Base-by-base conservation (phyloP, 2,329 filamentous ascomycete species). In the Fusarium fracticaudum region DNA sequence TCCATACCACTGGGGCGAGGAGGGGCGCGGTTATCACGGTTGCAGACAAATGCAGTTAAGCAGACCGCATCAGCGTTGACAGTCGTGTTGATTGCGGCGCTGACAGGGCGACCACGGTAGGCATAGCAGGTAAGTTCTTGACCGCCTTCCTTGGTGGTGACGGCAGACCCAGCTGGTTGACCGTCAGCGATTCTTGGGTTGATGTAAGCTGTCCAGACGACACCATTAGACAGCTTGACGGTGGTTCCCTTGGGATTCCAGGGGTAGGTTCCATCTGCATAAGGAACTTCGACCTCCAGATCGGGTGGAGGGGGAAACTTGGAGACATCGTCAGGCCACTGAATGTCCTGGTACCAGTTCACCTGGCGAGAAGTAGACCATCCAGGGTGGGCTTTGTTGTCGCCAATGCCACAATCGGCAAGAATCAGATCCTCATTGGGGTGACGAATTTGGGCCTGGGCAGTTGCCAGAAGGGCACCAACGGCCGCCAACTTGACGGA, bases 321-420 rank as follows among this genome's bases (percentile, higher is more conserved):
- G 37, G 80, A 80, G 43, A 78, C 80, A 37, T 79, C 78, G 8
- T 76, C 73, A 20, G 83, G 80, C 83, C 83, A 85, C 40, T 76
- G 64, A 48, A 84, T 79, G 15, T 83, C 79, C 51, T 81, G 61
- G 62, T 85, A 85, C 84, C 84, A 85, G 69, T 85, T 85, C 76
- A 85, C 82, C 72, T 85, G 83, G 45, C 83, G 83, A 50, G 83
- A 85, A 10, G 84, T 85, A 12, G 83, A 85, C 83, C 83, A 85
- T 40, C 77, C 79, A 15, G 79, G 76, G 45, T 85, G 81, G 12
- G 79, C 78, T n/a, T 80, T 77, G 74, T 85, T 84, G 66, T 84
- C 81, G 11, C 84, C 84, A 62, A 85, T 84, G 37, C 84, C 83
- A 62, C 83, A 85, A 60, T 85, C 83, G 37, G 83, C 83, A 53